These are phyloP conservation scores for Puya raimondii DNA, from an alignment of 176 grass and related monocot species.

Conservation along the genomic window DNA sequence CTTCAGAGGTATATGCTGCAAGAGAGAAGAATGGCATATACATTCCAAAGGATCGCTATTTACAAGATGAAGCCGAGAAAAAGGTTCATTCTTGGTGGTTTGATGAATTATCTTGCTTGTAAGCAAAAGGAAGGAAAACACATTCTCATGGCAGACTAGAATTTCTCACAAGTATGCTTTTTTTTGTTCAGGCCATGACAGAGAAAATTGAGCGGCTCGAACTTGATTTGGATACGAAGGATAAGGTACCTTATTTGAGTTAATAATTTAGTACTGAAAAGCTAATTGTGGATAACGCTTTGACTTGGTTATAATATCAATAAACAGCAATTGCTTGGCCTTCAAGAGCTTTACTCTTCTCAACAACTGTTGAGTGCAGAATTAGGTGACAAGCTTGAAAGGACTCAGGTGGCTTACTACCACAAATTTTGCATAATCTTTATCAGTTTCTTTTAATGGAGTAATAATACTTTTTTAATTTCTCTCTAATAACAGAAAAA, in stretches of 20 bases:
- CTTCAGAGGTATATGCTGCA: constrained; percentile 92
- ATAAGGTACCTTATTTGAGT: constrained; percentile 46
- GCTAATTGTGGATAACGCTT: neutral
- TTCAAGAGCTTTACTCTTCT: constrained; percentile 94
- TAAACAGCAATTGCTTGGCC: constrained; percentile 74
- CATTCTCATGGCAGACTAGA: constrained; percentile 3
- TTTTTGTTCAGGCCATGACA: constrained; percentile 68
- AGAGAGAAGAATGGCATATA: constrained; percentile 99
- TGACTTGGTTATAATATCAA: constrained; percentile 17
- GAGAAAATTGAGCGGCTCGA: constrained; percentile 89
- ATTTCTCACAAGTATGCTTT: constrained; percentile 13
- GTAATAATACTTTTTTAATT: constrained; percentile 4
- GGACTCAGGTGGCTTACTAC: constrained; percentile 50
- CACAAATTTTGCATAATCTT: constrained; percentile 10
- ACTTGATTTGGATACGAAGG: constrained; percentile 86
- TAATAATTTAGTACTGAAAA: neutral
- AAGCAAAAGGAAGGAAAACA: constrained; percentile 6
- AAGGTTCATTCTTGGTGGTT: constrained; percentile 47
- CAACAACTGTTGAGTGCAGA: constrained; percentile 81
- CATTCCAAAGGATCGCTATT: constrained; percentile 83
- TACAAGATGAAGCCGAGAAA: constrained; percentile 98
- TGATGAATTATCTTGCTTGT: neutral
- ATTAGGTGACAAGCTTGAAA: constrained; percentile 78
- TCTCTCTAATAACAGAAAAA: constrained; percentile 59
- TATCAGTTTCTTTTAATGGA: constrained; percentile 7